A percentile compares a stretch with the other conserved stretches of the same genome.
phyloP scores from a whole-genome alignment of 2,329 filamentous ascomycete genomes.

The Zarea fungicola region DNA sequence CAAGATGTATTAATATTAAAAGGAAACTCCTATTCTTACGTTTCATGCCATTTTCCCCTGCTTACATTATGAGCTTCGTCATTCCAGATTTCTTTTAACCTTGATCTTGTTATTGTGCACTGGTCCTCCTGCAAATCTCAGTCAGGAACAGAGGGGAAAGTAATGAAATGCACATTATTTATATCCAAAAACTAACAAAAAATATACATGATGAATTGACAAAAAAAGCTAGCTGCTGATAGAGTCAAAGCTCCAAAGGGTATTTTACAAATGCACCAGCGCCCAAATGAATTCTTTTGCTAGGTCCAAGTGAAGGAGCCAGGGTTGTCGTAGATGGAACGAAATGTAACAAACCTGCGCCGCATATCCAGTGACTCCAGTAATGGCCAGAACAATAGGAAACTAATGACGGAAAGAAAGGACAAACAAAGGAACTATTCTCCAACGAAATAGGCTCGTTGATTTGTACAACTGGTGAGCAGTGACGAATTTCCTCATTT shows the following conservation, averaged over 20 bases:
- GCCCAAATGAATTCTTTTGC: neutral
- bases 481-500: neutral
- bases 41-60: too few relatives aligned
- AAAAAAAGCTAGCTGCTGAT: neutral
- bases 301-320: neutral
- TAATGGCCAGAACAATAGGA: neutral
- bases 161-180: conserved; percentile 6
- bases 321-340: neutral
- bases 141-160: neutral
- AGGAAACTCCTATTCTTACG: neutral
- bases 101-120: neutral
- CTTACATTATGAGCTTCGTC: too few relatives aligned
- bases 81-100: neutral
- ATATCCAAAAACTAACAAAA: conserved; percentile 11
- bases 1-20: too few relatives aligned
- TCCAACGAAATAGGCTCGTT: neutral
- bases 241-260: neutral
- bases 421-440: neutral
- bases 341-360: neutral
- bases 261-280: conserved; percentile 4
- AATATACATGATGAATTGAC: conserved; percentile 7
- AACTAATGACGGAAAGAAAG: conserved; percentile 3
- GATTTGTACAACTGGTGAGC: neutral
- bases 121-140: neutral
- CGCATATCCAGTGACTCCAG: neutral